Evolutionary conservation across 805 yeast species (phyloP), one percentile per base, ranked within the genome.

Genomic region (Yueomyces sinensis): DNA sequence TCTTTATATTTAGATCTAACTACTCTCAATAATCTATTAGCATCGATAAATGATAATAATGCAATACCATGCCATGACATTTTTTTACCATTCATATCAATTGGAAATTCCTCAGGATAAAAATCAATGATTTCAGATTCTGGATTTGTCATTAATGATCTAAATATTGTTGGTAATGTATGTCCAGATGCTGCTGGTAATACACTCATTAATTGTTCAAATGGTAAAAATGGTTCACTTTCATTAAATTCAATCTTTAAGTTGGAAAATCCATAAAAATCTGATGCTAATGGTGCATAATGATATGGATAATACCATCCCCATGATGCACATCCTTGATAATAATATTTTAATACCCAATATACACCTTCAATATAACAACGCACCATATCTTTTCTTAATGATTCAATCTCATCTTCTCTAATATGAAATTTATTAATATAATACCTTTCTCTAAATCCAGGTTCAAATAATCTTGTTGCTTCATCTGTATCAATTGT

Each of bases 241-340:
- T 54, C 49, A 9, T 66, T 65, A 49, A 87, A 83, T 22, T 61
- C 58, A 15, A 84, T 65, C 1, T 74, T 62, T 13, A 76, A 51
- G 6, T 65, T 70, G 17, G 57, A 47, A 17, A 71, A 44, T 17
- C 74, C 71, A 2, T 56, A 63, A 48, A 91, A 82, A 55, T 91
- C 99, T 5, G 78, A 70, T 0, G 96, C 97, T 66, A 91, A 87
- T 17, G 99, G 99, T 0, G 98, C 97, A 61, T 91, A 93, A 52
- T 91, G 97, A 54, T 78, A 89, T 0, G 97, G 98, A 49, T 79
- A 91, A 56, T 74, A 91, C 98, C 98, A 91, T 36, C 77, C 77
- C 99, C 99, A 91, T 0, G 97, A 89, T 0, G 95, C 94, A 60
- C 97, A 89, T 2, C 96, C 97, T 58, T 91, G 97, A 56, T 83